Percentiles rank a stretch among this genome's conserved stretches.
Conservation (phyloP, 805 yeast species). For the Limtongozyma cylindracea region DNA sequence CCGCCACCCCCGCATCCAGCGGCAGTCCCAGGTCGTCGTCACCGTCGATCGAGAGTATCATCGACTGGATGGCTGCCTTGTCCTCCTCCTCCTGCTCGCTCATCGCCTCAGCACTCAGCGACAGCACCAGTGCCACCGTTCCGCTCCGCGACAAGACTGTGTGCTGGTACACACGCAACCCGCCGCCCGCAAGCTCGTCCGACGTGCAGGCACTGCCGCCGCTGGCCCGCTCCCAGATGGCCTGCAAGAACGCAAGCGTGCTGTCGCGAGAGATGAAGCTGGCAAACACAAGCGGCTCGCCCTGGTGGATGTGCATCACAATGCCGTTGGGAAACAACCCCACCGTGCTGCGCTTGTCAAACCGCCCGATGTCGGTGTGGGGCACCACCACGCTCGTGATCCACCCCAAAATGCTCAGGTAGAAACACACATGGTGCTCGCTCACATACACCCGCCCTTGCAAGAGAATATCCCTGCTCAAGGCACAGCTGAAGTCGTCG, state of each 20-base stretch:
- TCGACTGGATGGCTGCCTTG: too few species aligned
- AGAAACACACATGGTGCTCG: slow-evolving; percentile 59
- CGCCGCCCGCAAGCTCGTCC: too few species aligned
- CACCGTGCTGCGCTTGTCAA: slow-evolving; percentile 69
- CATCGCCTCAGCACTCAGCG: too few species aligned
- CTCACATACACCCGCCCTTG: slow-evolving; percentile 78
- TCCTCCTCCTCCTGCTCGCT: too few species aligned
- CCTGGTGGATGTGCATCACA: slow-evolving; percentile 39
- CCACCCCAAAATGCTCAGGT: slow-evolving; percentile 78
- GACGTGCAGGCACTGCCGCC: too few species aligned
- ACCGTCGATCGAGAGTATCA: too few species aligned
- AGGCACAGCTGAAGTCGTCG: slow-evolving; percentile 80
- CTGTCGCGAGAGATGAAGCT: slow-evolving; percentile 67
- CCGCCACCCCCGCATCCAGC: too few species aligned
- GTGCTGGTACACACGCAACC: too few species aligned
- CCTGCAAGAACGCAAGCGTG: slow-evolving; percentile 42
- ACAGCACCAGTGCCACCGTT: too few species aligned
- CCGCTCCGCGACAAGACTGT: too few species aligned
- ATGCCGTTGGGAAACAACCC: slow-evolving; percentile 87
- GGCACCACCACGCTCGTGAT: slow-evolving; percentile 58
- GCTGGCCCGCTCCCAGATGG: slow-evolving; percentile 23
- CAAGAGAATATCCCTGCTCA: slow-evolving; percentile 61
- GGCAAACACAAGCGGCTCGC: slow-evolving; percentile 52
- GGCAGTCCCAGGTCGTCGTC: too few species aligned
- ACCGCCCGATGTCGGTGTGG: slow-evolving; percentile 37